Evolutionary conservation across 208 protist genomes (phyloP).

Genomic region (Entamoeba histolytica): DNA sequence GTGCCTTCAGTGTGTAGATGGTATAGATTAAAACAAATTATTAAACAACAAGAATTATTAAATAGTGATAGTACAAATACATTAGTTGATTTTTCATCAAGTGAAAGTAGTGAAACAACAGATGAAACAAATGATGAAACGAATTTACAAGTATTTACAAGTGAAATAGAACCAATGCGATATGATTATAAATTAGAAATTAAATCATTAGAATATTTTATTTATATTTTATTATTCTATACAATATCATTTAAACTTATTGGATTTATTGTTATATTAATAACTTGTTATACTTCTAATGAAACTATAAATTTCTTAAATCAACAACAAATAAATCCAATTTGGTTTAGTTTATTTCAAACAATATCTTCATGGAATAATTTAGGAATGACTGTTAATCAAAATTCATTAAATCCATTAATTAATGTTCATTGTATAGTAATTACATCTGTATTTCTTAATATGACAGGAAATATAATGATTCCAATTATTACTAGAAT

Average conservation of each 20-base stretch:
- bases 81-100: neutral
- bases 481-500: neutral
- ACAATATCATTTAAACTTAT: neutral
- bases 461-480: neutral
- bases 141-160: neutral
- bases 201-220: neutral
- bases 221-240: neutral
- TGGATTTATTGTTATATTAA: neutral
- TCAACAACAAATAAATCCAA: neutral
- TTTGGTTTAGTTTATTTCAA: neutral
- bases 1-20: neutral
- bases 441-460: neutral
- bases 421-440: neutral
- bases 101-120: neutral
- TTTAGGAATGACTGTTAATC: neutral
- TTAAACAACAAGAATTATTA: neutral
- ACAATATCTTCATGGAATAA: neutral
- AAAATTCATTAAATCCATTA: neutral
- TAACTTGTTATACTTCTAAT: neutral
- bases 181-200: neutral
- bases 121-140: neutral
- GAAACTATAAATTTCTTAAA: neutral
- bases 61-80: neutral
- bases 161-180: neutral
- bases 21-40: neutral